Evolutionary conservation across 345 rosid species (phyloP).

Genomic region (Passiflora organensis): DNA sequence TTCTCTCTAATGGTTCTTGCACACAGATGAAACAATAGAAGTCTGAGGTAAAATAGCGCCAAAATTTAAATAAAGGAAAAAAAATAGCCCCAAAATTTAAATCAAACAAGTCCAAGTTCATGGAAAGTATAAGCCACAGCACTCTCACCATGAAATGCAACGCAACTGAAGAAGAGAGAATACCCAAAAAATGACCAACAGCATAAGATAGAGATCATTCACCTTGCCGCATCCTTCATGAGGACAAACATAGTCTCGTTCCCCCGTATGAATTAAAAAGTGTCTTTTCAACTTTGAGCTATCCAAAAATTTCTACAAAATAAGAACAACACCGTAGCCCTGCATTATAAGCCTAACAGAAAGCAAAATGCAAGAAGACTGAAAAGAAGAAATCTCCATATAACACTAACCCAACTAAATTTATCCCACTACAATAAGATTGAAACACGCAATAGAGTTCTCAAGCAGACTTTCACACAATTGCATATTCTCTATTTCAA

Average conservation of each 20-base stretch:
- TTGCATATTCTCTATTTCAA: too few relatives aligned
- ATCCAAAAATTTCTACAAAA: conserved; percentile 91
- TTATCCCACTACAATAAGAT: too few relatives aligned
- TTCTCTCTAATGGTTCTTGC: too few relatives aligned
- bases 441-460: too few relatives aligned
- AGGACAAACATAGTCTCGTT: conserved; percentile 75
- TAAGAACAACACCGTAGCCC: conserved; percentile 5
- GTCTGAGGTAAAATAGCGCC: too few relatives aligned
- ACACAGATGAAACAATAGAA: too few relatives aligned
- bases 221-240: conserved; percentile 99
- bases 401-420: background rate
- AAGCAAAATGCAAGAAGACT: conserved; percentile 2
- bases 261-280: conserved; percentile 90
- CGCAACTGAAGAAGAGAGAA: conserved; percentile 5
- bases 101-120: too few relatives aligned
- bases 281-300: conserved; percentile 98
- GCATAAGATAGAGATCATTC: conserved; percentile 29
- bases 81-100: too few relatives aligned
- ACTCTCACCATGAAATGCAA: background rate
- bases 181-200: too few relatives aligned
- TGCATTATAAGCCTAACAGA: background rate
- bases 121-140: background rate
- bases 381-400: conserved; percentile 1
- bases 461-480: too few relatives aligned
- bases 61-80: too few relatives aligned